These are phyloP conservation scores for Amaranthus cruentus DNA, from an alignment of 148 eudicot species.

Conservation along the genomic window DNA sequence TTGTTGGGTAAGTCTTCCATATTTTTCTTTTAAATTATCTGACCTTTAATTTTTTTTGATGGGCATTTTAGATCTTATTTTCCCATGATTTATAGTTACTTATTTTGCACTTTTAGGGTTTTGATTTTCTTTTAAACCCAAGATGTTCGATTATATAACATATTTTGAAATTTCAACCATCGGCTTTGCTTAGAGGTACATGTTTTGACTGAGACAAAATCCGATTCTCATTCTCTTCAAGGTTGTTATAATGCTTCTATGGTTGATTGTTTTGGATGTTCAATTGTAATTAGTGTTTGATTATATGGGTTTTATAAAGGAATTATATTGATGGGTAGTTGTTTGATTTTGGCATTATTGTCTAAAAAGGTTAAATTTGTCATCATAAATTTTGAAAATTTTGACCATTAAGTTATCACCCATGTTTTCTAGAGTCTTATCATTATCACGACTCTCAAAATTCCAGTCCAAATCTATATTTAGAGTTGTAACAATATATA, in stretches of 20 bases:
- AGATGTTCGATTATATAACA: too few relatives aligned
- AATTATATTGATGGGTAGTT: constrained; percentile 12
- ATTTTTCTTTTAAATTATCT: not conserved
- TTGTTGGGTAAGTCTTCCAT: constrained; percentile 8
- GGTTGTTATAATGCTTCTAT: not conserved
- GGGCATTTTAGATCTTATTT: constrained; percentile 19
- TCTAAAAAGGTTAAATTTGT: constrained; percentile 8
- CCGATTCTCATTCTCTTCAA: too few relatives aligned
- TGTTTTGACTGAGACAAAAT: too few relatives aligned
- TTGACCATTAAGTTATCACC: not conserved
- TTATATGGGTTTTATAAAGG: not conserved
- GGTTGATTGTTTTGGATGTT: not conserved
- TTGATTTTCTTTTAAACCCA: too few relatives aligned
- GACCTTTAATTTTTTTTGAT: constrained; percentile 8
- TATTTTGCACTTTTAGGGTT: not conserved
- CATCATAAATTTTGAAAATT: constrained; percentile 17
- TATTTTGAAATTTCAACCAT: too few relatives aligned
- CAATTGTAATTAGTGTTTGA: constrained; percentile 2
- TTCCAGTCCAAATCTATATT: too few relatives aligned
- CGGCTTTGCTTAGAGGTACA: too few relatives aligned
- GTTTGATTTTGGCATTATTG: constrained; percentile 15
- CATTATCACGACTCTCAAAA: not conserved
- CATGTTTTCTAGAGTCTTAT: constrained; percentile 10
- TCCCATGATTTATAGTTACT: not conserved
- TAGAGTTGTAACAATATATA: too few relatives aligned